Evolutionary conservation across 805 yeast species (phyloP).

Genomic region (Nakazawaea holstii): DNA sequence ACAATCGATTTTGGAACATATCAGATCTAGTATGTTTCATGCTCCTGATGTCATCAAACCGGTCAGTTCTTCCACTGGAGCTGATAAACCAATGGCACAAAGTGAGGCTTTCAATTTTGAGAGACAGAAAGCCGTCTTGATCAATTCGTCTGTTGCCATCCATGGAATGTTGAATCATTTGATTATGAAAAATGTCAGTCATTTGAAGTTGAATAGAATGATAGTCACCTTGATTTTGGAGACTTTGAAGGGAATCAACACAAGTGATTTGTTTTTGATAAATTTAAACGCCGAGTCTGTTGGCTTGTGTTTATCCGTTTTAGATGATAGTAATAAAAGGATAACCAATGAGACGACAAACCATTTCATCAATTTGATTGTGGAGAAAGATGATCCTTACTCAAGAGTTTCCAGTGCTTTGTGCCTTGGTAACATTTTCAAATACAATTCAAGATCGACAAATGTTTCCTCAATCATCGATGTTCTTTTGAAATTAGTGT

Average conservation of each 20-base stretch:
- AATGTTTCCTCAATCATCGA: conserved; percentile 44
- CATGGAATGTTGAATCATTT: conserved; percentile 40
- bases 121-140: conserved; percentile 40
- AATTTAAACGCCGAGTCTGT: conserved; percentile 26
- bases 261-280: conserved; percentile 17
- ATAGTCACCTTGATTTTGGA: conserved; percentile 21
- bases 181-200: conserved; percentile 13
- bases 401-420: conserved; percentile 55
- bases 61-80: conserved; percentile 6
- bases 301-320: conserved; percentile 23
- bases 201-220: conserved; percentile 17
- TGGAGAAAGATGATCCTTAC: conserved; percentile 58
- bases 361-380: conserved; percentile 57
- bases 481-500: conserved; percentile 52
- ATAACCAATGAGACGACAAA: conserved; percentile 36
- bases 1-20: conserved; percentile 77
- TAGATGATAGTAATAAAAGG: conserved; percentile 18
- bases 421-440: conserved; percentile 38
- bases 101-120: conserved; percentile 6
- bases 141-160: conserved; percentile 62
- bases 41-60: conserved; percentile 29
- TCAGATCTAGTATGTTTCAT: conserved; percentile 47
- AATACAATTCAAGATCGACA: conserved; percentile 29
- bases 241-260: conserved; percentile 20
- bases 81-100: conserved; percentile 11